These are phyloP conservation scores for Rhizoctonia solani DNA, from an alignment of 1,284 basidiomycete species.

Conservation along the genomic window DNA sequence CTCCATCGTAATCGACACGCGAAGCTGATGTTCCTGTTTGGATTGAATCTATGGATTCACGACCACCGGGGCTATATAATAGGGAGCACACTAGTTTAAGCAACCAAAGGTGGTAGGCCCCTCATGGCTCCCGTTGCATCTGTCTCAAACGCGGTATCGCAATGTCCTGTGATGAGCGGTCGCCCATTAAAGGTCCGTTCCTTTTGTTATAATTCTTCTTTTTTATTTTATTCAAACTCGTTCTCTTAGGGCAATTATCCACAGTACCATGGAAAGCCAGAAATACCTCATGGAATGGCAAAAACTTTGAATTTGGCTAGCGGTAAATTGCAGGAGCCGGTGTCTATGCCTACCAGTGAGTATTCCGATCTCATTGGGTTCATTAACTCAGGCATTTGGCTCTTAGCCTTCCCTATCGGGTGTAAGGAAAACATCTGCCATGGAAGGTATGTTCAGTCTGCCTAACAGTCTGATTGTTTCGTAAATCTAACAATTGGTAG, in stretches of 20 bases:
- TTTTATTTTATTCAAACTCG: background rate
- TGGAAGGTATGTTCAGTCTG: background rate
- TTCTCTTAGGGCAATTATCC: conserved; percentile 11
- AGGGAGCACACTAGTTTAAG: background rate
- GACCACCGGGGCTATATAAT: background rate
- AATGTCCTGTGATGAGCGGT: conserved; percentile 26
- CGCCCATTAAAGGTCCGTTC: conserved; percentile 6
- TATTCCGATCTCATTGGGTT: background rate
- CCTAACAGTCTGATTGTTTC: background rate
- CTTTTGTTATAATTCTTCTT: background rate
- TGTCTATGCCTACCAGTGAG: conserved; percentile 18
- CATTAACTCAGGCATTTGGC: background rate
- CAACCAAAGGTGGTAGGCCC: background rate
- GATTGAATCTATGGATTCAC: background rate
- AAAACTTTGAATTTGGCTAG: conserved; percentile 21
- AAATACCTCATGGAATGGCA: conserved; percentile 4
- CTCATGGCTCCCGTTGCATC: conserved; percentile 23
- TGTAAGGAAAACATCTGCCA: conserved; percentile 27
- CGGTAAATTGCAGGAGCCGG: conserved; percentile 1
- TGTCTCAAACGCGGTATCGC: conserved; percentile 4
- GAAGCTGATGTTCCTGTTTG: background rate
- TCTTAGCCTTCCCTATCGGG: conserved; percentile 6
- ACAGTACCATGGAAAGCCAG: conserved; percentile 9
- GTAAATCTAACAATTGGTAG: background rate
- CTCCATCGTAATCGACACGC: conserved; percentile 11